These are phyloP conservation scores for Brassica incana DNA, from an alignment of 345 rosid species.

Conservation along the genomic window DNA sequence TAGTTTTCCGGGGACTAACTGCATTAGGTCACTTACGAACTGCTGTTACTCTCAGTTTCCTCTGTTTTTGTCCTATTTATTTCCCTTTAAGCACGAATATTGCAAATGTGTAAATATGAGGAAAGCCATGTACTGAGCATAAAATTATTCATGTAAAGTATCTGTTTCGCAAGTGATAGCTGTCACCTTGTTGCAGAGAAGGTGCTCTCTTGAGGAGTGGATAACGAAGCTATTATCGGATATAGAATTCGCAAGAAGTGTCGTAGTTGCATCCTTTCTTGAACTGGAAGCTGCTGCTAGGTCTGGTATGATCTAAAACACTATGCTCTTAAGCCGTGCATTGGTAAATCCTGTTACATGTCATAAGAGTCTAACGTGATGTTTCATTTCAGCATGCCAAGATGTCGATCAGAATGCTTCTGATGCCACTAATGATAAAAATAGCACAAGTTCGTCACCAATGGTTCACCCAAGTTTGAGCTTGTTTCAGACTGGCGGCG, in stretches of 20 bases:
- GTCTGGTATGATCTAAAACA: constrained; percentile 70
- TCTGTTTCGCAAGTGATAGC: constrained; percentile 24
- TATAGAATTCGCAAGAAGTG: constrained; percentile 88
- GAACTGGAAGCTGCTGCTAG: constrained; percentile 98
- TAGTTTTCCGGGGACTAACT: constrained; percentile 15
- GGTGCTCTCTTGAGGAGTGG: constrained; percentile 96
- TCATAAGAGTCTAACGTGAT: constrained; percentile 20
- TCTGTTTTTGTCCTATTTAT: background rate
- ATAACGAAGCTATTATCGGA: constrained; percentile 89
- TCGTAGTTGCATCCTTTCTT: constrained; percentile 89
- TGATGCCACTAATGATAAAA: constrained; percentile 50
- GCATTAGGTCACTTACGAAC: constrained; percentile 7
- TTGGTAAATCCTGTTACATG: constrained; percentile 13
- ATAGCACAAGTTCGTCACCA: constrained; percentile 46
- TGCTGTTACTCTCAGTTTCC: constrained; percentile 11
- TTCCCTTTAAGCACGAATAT: background rate
- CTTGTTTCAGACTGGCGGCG: constrained; percentile 53
- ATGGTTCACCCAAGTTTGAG: constrained; percentile 52
- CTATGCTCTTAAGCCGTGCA: constrained; percentile 3
- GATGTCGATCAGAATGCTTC: constrained; percentile 59
- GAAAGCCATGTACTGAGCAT: constrained; percentile 27
- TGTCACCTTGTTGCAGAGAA: constrained; percentile 74
- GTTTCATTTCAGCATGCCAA: constrained; percentile 76
- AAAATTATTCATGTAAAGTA: constrained; percentile 13
- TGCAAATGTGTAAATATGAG: background rate